Evolutionary conservation across 441 rosid species (phyloP), one percentile per base, ranked within the genome.

Genomic region (Euphorbia celastroides): DNA sequence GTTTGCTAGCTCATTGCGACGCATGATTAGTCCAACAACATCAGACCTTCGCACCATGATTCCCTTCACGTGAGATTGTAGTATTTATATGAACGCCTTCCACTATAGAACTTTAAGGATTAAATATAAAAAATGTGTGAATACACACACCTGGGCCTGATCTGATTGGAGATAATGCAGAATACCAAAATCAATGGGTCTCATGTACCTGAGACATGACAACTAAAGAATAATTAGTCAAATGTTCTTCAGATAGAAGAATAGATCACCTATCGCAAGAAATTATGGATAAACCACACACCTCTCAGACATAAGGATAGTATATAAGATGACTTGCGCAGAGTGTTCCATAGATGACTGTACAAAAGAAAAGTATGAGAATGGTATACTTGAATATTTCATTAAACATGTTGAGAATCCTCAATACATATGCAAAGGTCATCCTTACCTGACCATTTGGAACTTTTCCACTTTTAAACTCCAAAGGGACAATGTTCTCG

Each of bases 271-370:
- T n/a, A n/a, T n/a, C n/a, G 36, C 52, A 60, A 38, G 71, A 62
- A 64, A 60, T 74, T 55, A 74, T 60, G 62, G 69, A 55, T n/a
- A 70, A 65, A 62, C 44, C n/a, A n/a, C n/a, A n/a, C 62, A 92
- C 99, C 97, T 88, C 74, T 95, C 99, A 58, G 99, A 95, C 99
- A 95, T 92, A 67, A 95, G 97, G 71, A 95, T 93, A 62, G 95
- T 84, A 85, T 95, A 95, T 80, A 92, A 79, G 78, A 95, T 87
- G 81, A 95, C 99, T 83, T 95, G 99, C 55, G 97, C 99, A 74
- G 81, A 51, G 74, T 95, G 99, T 77, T 95, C 99, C 87, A 80
- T 70, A 16, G 96, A 85, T 69, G 97, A 80, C 99, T 91, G 88
- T 82, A 74, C 30, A 74, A 63, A 77, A 22, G 55, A 69, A 46